Evolutionary conservation across 305 asterid species (phyloP).

Genomic region (Andrographis paniculata): DNA sequence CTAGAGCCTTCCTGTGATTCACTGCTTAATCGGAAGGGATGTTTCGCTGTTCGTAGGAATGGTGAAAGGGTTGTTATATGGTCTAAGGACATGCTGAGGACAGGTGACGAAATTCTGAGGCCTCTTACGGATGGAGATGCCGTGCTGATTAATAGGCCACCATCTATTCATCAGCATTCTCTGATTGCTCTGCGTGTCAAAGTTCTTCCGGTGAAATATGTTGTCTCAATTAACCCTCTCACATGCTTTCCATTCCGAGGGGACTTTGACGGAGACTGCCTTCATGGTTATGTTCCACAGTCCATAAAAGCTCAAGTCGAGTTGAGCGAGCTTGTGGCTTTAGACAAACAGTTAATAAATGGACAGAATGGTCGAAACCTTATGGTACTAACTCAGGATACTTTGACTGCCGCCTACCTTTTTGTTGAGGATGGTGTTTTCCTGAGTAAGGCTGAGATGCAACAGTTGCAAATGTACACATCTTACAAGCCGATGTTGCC

Average conservation of each 20-base stretch:
- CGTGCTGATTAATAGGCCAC: slow-evolving; percentile 83
- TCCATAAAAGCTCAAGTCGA: slow-evolving; percentile 64
- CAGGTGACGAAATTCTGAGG: slow-evolving; percentile 63
- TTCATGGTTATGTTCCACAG: slow-evolving; percentile 93
- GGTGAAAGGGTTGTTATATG: slow-evolving; percentile 40
- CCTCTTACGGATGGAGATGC: slow-evolving; percentile 84
- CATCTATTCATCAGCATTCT: slow-evolving; percentile 95
- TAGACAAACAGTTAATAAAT: slow-evolving; percentile 54
- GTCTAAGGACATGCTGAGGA: slow-evolving; percentile 48
- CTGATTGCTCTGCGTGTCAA: slow-evolving; percentile 66
- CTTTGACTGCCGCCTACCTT: slow-evolving; percentile 81
- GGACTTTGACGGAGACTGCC: slow-evolving; percentile 96
- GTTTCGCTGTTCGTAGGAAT: slow-evolving; percentile 42
- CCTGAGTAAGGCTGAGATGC: slow-evolving; percentile 54
- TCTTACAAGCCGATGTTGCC: slow-evolving; percentile 37
- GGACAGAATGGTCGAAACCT: slow-evolving; percentile 84
- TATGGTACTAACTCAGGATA: slow-evolving; percentile 80
- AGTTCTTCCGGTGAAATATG: slow-evolving; percentile 56
- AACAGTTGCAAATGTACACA: slow-evolving; percentile 87
- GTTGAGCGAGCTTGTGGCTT: slow-evolving; percentile 71
- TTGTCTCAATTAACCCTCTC: slow-evolving; percentile 73
- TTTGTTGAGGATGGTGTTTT: slow-evolving; percentile 58
- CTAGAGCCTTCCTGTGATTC: slow-evolving; percentile 44
- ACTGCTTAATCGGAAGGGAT: slow-evolving; percentile 45
- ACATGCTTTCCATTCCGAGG: slow-evolving; percentile 87